Percentiles rank a stretch among this genome's conserved stretches.
phyloP scores from a whole-genome alignment of 208 protist genomes.

The Kentomonas sorsogonicus region DNA sequence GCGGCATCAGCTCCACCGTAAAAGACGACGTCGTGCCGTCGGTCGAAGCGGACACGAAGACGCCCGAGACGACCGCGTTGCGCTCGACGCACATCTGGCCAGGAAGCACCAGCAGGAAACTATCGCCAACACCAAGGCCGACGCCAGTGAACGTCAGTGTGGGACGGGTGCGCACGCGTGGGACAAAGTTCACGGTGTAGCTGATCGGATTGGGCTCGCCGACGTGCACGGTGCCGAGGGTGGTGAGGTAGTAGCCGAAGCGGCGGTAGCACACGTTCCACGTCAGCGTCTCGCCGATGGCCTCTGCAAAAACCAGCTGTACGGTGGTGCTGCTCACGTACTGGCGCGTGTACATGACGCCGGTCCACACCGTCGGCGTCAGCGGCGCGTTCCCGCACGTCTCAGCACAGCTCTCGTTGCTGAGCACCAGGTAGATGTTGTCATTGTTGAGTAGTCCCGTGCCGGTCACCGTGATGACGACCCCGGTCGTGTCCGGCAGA shows the following conservation, averaged over 20 bases:
- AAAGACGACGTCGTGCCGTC: slow-evolving; percentile 30
- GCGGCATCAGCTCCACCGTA: slow-evolving; percentile 30
- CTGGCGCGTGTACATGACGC: slow-evolving; percentile 27
- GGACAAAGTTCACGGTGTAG: slow-evolving; percentile 66
- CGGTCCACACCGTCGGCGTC: slow-evolving; percentile 37
- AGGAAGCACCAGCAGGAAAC: slow-evolving; percentile 51
- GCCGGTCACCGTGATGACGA: slow-evolving; percentile 52
- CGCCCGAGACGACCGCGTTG: slow-evolving; percentile 43
- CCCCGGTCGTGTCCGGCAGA: slow-evolving; percentile 29
- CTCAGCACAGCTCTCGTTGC: slow-evolving; percentile 51
- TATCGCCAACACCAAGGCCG: slow-evolving; percentile 42
- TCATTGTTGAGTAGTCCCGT: slow-evolving; percentile 36
- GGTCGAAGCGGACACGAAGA: slow-evolving; percentile 22
- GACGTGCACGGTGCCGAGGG: slow-evolving; percentile 44
- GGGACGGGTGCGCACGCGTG: slow-evolving; percentile 73
- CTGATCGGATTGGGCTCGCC: slow-evolving; percentile 56
- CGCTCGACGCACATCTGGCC: slow-evolving; percentile 35
- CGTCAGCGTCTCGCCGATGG: slow-evolving; percentile 32
- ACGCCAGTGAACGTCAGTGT: slow-evolving; percentile 64
- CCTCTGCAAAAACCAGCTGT: slow-evolving; percentile 27
- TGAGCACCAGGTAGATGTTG: slow-evolving; percentile 53
- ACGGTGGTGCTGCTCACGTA: slow-evolving; percentile 44
- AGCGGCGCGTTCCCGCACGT: slow-evolving; percentile 53
- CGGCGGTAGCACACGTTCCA: slow-evolving; percentile 82
- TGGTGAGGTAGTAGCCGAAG: slow-evolving; percentile 36